Base-by-base conservation (phyloP, 2,329 filamentous ascomycete species). In the Talaromyces amestolkiae region DNA sequence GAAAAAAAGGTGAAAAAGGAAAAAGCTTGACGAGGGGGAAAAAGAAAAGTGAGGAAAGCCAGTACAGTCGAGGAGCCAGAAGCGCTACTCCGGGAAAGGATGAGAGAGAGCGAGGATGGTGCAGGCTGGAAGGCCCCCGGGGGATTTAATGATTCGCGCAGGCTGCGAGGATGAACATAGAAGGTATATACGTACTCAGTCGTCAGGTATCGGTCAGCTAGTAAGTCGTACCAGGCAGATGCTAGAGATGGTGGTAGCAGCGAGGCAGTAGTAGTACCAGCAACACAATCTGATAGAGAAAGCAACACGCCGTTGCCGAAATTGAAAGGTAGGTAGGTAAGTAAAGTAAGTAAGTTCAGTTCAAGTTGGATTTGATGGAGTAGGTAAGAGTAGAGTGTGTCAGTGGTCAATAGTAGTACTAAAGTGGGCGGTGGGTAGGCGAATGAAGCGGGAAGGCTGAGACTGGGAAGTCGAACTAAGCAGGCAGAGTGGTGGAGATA, bases 1-100 rank as follows among this genome's bases (percentile, higher is more conserved):
- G 35, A 65, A 70, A 70, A 71, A 68, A 72, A 70, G 69, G 71
- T 68, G 69, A 70, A 68, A 61, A 54, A 69, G 71, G 68, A 63
- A 71, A 68, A 60, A 64, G 64, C 45, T 65, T 63, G 63, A 45
- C 53, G 33, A 56, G 69, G 68, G 65, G 62, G 66, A 65, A 54
- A 69, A 69, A 56, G 53, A 56, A 56, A 56, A 56, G 53, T 56
- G 53, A 56, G 53, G 53, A 56, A 35, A 19, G 8, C 27, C 31
- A 56, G 33, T 37, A 37, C 53, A 56, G 27, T 35, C 31, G 51
- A 54, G 51, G 45, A 49, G 47, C 53, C 51, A 56, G 53, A 56
- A 56, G 47, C 45, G 59, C 56, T 47, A 54, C 41, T 58, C 53
- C 53, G 39, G 39, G 45, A 43, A 47, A 58, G 59, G 61, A 53